These are phyloP conservation scores for Chrysoporthe deuterocubensis DNA, from an alignment of 2,329 filamentous ascomycete species.

Conservation along the genomic window DNA sequence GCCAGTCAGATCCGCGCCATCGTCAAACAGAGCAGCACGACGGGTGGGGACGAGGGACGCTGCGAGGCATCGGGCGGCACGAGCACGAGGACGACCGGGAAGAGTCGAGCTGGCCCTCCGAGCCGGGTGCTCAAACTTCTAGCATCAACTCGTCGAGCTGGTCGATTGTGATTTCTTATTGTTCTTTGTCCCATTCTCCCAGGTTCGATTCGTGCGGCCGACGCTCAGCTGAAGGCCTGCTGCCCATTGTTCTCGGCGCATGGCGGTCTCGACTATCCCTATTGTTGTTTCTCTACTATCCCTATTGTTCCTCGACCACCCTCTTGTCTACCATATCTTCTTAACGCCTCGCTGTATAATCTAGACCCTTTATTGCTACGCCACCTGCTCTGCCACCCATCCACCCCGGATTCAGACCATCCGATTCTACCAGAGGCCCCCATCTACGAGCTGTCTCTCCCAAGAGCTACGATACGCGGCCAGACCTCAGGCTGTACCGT, in stretches of 20 bases:
- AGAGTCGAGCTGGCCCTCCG: neutral
- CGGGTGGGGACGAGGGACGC: neutral
- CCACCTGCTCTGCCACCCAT: neutral
- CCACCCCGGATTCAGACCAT: neutral
- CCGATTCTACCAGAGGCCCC: neutral
- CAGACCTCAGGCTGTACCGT: neutral
- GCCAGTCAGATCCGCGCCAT: slow-evolving; percentile 23
- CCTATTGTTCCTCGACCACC: neutral
- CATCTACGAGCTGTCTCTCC: neutral
- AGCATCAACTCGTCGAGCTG: neutral
- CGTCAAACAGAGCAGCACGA: slow-evolving; percentile 19
- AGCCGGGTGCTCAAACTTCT: too few relatives aligned
- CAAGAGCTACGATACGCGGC: neutral
- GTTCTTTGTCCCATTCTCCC: slow-evolving; percentile 14
- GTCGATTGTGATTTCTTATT: slow-evolving; percentile 10
- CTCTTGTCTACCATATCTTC: slow-evolving; percentile 13
- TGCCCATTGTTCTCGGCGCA: slow-evolving; percentile 23
- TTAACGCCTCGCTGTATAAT: slow-evolving; percentile 2
- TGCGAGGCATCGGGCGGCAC: slow-evolving; percentile 13
- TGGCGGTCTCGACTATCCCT: slow-evolving; percentile 19
- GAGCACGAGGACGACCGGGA: neutral
- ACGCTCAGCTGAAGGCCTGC: slow-evolving; percentile 15
- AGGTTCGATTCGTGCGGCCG: slow-evolving; percentile 5
- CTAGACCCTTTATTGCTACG: neutral
- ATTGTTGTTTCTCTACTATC: neutral